Evolutionary conservation across 2,329 filamentous ascomycete species (phyloP).

Genomic region (Annulohypoxylon truncatum): DNA sequence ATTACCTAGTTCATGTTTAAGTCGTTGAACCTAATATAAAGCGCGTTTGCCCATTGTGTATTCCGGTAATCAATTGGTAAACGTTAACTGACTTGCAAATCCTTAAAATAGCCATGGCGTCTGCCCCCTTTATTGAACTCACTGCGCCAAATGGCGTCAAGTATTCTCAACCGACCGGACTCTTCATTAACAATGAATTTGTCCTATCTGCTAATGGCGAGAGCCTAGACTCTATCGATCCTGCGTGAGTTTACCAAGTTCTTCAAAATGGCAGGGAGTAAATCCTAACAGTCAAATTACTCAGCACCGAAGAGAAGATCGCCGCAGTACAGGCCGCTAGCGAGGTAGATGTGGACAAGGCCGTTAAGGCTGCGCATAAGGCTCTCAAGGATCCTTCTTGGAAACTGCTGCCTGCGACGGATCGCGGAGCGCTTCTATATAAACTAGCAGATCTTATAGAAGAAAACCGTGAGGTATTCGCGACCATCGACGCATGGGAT

Average conservation of each 20-base stretch:
- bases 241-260: neutral
- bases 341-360: slow-evolving; percentile 7
- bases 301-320: slow-evolving; percentile 14
- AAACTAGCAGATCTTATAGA: slow-evolving; percentile 15
- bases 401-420: slow-evolving; percentile 1
- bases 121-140: slow-evolving; percentile 7
- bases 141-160: slow-evolving; percentile 9
- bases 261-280: neutral
- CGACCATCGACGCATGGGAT: slow-evolving; percentile 9
- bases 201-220: neutral
- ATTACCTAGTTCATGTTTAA: neutral
- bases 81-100: neutral
- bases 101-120: neutral
- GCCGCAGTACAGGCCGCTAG: slow-evolving; percentile 4
- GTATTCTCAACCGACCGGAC: slow-evolving; percentile 6
- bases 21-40: neutral
- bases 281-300: neutral
- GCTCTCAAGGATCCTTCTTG: slow-evolving; percentile 13
- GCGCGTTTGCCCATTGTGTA: neutral
- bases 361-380: slow-evolving; percentile 13
- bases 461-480: slow-evolving; percentile 7
- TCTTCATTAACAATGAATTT: slow-evolving; percentile 14
- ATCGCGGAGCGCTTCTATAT: slow-evolving; percentile 9
- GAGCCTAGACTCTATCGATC: slow-evolving; percentile 8
- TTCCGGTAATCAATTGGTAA: neutral